Evolutionary conservation across 306 rosid species (phyloP), one percentile per base, ranked within the genome.

Genomic region (Herpetospermum pedunculosum): DNA sequence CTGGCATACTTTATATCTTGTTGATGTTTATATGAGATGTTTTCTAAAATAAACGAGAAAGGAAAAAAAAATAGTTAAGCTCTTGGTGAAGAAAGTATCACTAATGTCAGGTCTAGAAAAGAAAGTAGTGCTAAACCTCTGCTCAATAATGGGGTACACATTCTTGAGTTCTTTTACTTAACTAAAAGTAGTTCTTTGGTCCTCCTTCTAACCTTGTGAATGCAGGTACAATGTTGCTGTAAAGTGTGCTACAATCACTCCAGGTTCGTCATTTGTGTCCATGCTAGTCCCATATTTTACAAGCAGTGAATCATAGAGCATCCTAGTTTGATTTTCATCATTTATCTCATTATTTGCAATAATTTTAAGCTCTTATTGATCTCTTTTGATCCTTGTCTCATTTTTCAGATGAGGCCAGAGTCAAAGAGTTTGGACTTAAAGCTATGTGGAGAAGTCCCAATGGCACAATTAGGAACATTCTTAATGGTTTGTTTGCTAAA

Each of bases 371-470:
- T 67, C 23, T 41, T 19, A 2, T 41, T 6, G 21, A 41, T 41
- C 2, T 38, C 52, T 6, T 52, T 40, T 14, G 6, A 13, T 40
- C 50, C 8, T 52, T 41, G 49, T 77, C 70, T 30, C 77, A 60
- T 60, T 78, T 78, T 73, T 76, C 89, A 94, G 99, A 94, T 82
- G 99, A 91, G 85, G 85, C 88, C 64, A 91, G 99, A 79, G 87
- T 94, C 76, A 91, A 89, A 83, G 97, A 94, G 77, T 94, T 94
- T 79, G 95, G 97, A 82, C 80, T 94, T 72, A 94, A 94, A 85
- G 77, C 95, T 74, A 94, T 91, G 97, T 94, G 99, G 99, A 89
- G 97, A 84, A 94, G 99, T 78, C 99, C 99, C 78, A 91, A 94
- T 70, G 99, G 97, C 80, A 91, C 99, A 74, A 94, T 94, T 58